phyloP scores from a whole-genome alignment of 768 basidiomycete species.

The Suillus paluster region DNA sequence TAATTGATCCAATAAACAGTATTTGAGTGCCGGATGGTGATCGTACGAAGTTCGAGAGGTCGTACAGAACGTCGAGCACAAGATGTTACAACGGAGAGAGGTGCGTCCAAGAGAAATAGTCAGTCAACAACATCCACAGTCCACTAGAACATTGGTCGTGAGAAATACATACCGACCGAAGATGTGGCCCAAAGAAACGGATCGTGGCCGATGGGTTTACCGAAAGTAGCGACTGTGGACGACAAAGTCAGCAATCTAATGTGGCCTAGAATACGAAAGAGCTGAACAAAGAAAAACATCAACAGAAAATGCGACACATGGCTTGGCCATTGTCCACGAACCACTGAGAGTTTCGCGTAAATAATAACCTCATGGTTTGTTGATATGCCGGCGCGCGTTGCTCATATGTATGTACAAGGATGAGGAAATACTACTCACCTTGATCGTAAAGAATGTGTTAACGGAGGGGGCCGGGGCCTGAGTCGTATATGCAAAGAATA shows the following conservation, averaged over 20 bases:
- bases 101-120: conserved; percentile 13
- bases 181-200: conserved; percentile 25
- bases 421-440: conserved; percentile 45
- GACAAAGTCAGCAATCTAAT: conserved; percentile 22
- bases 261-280: conserved; percentile 17
- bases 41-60: conserved; percentile 11
- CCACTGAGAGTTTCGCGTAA: conserved; percentile 21
- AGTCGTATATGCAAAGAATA: conserved; percentile 20
- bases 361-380: conserved; percentile 30
- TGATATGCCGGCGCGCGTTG: conserved; percentile 13
- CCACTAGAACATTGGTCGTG: conserved; percentile 13
- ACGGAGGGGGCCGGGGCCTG: conserved; percentile 79
- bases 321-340: conserved; percentile 25
- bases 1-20: conserved; percentile 23
- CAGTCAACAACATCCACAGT: conserved; percentile 14
- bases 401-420: conserved; percentile 11
- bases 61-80: background rate
- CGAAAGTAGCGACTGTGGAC: conserved; percentile 27
- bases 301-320: background rate
- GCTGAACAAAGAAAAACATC: conserved; percentile 14
- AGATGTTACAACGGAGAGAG: background rate
- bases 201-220: conserved; percentile 23
- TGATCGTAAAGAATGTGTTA: conserved; percentile 58
- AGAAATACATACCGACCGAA: conserved; percentile 36
- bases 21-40: conserved; percentile 19